Percentiles rank a stretch among this genome's conserved stretches.
These are phyloP conservation scores for Coniosporium apollinis DNA, from an alignment of 495 filamentous ascomycete genomes.

Conservation along the genomic window DNA sequence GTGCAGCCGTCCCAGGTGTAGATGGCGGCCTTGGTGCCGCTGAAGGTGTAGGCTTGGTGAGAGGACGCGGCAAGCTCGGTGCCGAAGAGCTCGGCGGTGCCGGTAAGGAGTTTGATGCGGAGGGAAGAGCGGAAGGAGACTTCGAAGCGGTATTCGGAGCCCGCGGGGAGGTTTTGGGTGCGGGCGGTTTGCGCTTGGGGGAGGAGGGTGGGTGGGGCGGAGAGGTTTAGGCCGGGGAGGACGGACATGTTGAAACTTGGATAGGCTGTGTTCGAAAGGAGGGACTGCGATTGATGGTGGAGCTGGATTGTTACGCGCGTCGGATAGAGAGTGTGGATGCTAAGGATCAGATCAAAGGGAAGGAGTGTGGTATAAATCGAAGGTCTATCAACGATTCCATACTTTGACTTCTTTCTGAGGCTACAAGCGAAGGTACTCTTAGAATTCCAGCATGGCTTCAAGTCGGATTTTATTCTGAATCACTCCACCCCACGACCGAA, in stretches of 20 bases:
- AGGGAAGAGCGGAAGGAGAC: constrained; percentile 40
- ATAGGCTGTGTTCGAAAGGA: not conserved
- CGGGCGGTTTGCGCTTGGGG: constrained; percentile 6
- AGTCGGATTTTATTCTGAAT: too few relatives aligned
- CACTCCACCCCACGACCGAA: too few relatives aligned
- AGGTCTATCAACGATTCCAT: too few relatives aligned
- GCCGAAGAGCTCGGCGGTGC: constrained; percentile 89
- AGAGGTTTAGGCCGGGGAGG: constrained; percentile 1
- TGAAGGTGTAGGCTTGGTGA: constrained; percentile 60
- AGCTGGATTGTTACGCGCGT: too few relatives aligned
- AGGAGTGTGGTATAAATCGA: too few relatives aligned
- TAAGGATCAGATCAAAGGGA: too few relatives aligned
- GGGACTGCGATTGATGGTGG: too few relatives aligned
- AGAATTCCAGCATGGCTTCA: too few relatives aligned
- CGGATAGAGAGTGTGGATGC: too few relatives aligned
- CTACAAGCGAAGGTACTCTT: too few relatives aligned
- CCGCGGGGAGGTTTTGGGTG: constrained; percentile 18
- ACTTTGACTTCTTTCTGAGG: too few relatives aligned
- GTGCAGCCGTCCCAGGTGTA: constrained; percentile 82
- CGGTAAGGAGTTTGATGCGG: constrained; percentile 44
- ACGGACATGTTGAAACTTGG: not conserved
- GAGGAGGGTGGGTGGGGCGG: not conserved
- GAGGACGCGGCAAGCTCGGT: constrained; percentile 75
- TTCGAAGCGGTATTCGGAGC: constrained; percentile 83
- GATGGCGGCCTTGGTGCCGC: constrained; percentile 68